Evolutionary conservation across 768 basidiomycete species (phyloP).

Genomic region (Lentinula sp.): DNA sequence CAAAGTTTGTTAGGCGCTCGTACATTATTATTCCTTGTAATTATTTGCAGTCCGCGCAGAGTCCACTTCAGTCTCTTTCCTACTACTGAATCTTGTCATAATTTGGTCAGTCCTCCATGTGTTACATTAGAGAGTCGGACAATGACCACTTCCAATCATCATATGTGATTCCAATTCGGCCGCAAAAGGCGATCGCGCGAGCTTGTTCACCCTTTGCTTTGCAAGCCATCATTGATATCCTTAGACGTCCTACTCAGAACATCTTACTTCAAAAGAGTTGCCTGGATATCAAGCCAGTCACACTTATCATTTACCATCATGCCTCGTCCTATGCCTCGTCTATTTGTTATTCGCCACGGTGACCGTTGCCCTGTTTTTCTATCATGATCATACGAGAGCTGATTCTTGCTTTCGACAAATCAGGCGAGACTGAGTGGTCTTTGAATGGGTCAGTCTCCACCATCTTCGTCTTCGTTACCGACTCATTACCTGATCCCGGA

Average conservation of each 20-base stretch:
- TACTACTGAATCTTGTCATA: no score
- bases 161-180: neutral
- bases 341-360: conserved; percentile 83
- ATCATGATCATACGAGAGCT: neutral
- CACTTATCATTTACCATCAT: conserved; percentile 9
- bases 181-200: neutral
- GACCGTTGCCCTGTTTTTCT: conserved; percentile 5
- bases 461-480: neutral
- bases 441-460: conserved; percentile 58
- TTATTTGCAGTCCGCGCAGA: no score
- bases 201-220: neutral
- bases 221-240: neutral
- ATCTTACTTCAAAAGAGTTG: no score
- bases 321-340: conserved; percentile 57
- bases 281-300: neutral
- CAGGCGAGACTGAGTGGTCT: conserved; percentile 95
- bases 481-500: conserved; percentile 7
- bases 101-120: no score
- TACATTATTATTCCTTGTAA: no score
- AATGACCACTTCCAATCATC: neutral
- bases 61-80: no score
- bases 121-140: no score
- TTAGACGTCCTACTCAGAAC: neutral
- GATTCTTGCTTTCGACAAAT: neutral
- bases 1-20: neutral